A percentile compares a stretch with the other conserved stretches of the same genome.
Evolutionary conservation across 2,329 filamentous ascomycete genomes (phyloP).

Genomic region (Talaromyces piceae): DNA sequence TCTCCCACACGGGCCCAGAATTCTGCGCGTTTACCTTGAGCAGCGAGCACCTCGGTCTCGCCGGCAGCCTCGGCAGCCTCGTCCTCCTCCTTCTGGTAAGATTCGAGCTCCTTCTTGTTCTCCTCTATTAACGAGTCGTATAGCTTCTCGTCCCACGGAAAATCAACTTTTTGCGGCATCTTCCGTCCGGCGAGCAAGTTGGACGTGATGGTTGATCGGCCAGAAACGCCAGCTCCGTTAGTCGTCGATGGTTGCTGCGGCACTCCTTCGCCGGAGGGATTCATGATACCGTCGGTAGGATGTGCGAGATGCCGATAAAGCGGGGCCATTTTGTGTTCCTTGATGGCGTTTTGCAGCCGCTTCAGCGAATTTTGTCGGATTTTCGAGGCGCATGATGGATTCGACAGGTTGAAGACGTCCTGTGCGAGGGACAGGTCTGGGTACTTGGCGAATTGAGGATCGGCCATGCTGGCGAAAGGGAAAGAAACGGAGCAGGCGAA

Average conservation of each 20-base stretch:
- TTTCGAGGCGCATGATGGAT: conserved; percentile 47
- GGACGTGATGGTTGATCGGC: conserved; percentile 51
- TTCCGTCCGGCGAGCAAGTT: conserved; percentile 70
- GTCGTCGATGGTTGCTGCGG: conserved; percentile 39
- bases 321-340: conserved; percentile 59
- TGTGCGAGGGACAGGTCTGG: conserved; percentile 58
- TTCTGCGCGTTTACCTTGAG: conserved; percentile 88
- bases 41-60: conserved; percentile 89
- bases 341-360: conserved; percentile 57
- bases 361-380: conserved; percentile 52
- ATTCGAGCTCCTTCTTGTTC: conserved; percentile 70
- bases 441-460: conserved; percentile 59
- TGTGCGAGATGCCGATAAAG: conserved; percentile 60
- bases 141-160: conserved; percentile 85
- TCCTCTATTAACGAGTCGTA: conserved; percentile 71
- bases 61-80: conserved; percentile 94
- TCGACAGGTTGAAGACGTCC: conserved; percentile 61
- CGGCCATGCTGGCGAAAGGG: conserved; percentile 46
- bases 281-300: conserved; percentile 68
- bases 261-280: conserved; percentile 60
- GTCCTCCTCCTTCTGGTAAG: conserved; percentile 77
- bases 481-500: too few species aligned
- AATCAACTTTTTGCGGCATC: conserved; percentile 55
- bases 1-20: conserved; percentile 94
- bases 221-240: conserved; percentile 26